Evolutionary conservation across 768 basidiomycete genomes (phyloP), one percentile per base, ranked within the genome.

Genomic region (Amanita fuliginea): DNA sequence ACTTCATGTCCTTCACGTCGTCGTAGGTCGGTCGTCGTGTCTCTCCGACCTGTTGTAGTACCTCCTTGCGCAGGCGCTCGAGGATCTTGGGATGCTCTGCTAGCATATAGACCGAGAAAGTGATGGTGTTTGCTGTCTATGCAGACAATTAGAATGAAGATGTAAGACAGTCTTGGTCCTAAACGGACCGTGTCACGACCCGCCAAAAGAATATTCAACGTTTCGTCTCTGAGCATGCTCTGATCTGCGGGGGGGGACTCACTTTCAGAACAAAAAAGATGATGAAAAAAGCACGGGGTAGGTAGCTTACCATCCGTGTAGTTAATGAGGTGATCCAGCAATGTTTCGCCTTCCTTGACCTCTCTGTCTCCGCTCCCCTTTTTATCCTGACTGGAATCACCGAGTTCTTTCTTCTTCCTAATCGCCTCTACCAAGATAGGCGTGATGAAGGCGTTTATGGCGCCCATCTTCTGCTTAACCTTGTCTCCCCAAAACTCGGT

Each of bases 171-270:
- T n/a, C n/a, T n/a, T n/a, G n/a, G 30, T 13, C 26, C 24, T 8
- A 46, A 51, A 16, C 57, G 21, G 46, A 72, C 72, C 2, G 79
- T 82, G 51, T 82, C 80, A 22, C 77, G 67, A 7, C 75, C 77
- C 19, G 78, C 78, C 19, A 81, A 66, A 13, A 77, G 60, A 36
- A 81, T 74, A 53, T 80, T 80, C n/a, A 78, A 56, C 3, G 63
- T 56, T 43, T 65, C 64, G 53, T 78, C 77, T 49, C 69, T 69
- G n/a, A 81, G 59, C 18, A 66, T 51, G 11, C 51, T 59, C 4
- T 52, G 47, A 46, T 67, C 66, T 60, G 30, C 3, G 3, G 34
- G 18, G 34, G 18, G 24, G n/a, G n/a, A n/a, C n/a, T 1, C 35
- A 42, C 30, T 39, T 16, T 14, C 28, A 7, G 5, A n/a, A 8